Evolutionary conservation across 2,329 filamentous ascomycete species (phyloP).

Genomic region (Botryotinia narcissicola): DNA sequence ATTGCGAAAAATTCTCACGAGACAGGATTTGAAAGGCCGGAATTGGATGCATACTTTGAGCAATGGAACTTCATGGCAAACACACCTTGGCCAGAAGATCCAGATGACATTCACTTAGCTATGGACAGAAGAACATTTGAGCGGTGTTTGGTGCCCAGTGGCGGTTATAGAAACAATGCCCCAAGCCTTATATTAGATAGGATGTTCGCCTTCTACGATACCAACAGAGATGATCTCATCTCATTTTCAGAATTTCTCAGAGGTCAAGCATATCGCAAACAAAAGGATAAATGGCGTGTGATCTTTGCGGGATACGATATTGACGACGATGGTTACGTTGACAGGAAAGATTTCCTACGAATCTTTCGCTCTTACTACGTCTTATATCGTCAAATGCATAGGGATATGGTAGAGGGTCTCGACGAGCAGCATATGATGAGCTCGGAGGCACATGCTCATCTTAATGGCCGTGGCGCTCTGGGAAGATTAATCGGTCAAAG

Average conservation of each 20-base stretch:
- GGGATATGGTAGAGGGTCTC: conserved; percentile 74
- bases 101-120: conserved; percentile 71
- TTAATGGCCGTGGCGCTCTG: conserved; percentile 68
- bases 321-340: conserved; percentile 81
- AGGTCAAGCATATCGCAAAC: conserved; percentile 69
- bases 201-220: conserved; percentile 96
- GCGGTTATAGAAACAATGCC: conserved; percentile 70
- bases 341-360: conserved; percentile 81
- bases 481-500: conserved; percentile 59
- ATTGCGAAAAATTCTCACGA: conserved; percentile 67
- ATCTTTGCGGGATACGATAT: conserved; percentile 91
- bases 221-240: conserved; percentile 83
- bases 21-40: conserved; percentile 78
- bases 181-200: conserved; percentile 93
- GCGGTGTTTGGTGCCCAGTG: conserved; percentile 82
- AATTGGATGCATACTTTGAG: conserved; percentile 92
- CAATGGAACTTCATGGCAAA: conserved; percentile 95
- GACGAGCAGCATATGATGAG: conserved; percentile 77
- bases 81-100: conserved; percentile 78
- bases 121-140: conserved; percentile 95
- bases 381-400: conserved; percentile 84
- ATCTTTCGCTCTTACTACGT: conserved; percentile 93
- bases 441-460: conserved; percentile 71
- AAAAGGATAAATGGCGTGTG: conserved; percentile 66
- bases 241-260: conserved; percentile 89